Evolutionary conservation across 1,139 yeast species (phyloP).

Genomic region (Kodamaea plutei): DNA sequence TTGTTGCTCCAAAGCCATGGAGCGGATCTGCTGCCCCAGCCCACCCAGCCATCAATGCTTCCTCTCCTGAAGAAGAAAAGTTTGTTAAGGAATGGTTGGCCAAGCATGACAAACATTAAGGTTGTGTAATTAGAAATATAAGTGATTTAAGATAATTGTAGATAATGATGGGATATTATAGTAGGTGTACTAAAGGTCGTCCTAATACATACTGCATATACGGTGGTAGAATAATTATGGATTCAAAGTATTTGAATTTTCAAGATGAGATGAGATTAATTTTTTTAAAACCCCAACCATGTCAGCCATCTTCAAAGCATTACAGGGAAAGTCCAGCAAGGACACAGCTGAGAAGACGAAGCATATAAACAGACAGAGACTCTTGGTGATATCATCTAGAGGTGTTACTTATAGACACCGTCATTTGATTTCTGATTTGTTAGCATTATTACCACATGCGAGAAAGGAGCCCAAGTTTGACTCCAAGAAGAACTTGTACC

Average conservation of each 20-base stretch:
- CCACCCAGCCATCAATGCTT: constrained; percentile 69
- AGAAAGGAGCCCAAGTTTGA: constrained; percentile 96
- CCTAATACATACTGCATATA: too few relatives aligned
- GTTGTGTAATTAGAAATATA: not conserved
- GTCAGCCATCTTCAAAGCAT: constrained; percentile 69
- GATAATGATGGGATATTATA: too few relatives aligned
- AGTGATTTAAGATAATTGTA: too few relatives aligned
- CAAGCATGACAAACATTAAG: constrained; percentile 38
- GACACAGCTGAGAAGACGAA: constrained; percentile 46
- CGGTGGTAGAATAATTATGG: too few relatives aligned
- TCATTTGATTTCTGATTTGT: constrained; percentile 81
- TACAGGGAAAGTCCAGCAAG: constrained; percentile 48
- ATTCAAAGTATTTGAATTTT: not conserved
- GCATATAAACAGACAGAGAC: constrained; percentile 73
- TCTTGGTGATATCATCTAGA: constrained; percentile 84
- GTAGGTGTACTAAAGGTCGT: too few relatives aligned
- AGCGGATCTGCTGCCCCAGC: constrained; percentile 46
- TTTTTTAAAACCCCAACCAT: constrained; percentile 21
- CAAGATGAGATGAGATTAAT: constrained; percentile 14
- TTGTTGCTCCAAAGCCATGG: constrained; percentile 72
- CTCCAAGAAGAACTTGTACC: constrained; percentile 82
- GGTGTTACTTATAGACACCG: constrained; percentile 95
- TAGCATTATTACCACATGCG: constrained; percentile 83
- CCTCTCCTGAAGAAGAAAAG: constrained; percentile 84
- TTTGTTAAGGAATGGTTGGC: constrained; percentile 48